Conservation (phyloP, 2,329 filamentous ascomycete species). For the Penicillium occitanis region DNA sequence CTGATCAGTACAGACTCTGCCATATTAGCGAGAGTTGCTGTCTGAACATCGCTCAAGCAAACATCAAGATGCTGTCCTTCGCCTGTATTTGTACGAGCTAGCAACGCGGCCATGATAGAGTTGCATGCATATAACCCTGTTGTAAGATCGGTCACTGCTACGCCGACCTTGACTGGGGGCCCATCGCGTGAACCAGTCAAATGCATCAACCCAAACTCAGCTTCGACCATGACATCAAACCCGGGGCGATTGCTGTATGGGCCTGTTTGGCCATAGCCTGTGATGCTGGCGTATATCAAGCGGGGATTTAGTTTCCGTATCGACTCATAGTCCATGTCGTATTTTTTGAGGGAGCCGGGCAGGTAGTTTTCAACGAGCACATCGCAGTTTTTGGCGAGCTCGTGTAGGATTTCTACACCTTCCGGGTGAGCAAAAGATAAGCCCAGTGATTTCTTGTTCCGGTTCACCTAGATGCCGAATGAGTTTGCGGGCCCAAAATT, state of each 20-base stretch:
- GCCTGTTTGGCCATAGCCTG: slow-evolving; percentile 93
- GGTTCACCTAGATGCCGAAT: slow-evolving; percentile 67
- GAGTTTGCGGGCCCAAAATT: background rate
- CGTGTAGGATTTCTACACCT: slow-evolving; percentile 83
- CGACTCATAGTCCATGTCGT: slow-evolving; percentile 82
- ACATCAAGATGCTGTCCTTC: slow-evolving; percentile 91
- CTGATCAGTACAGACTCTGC: slow-evolving; percentile 88
- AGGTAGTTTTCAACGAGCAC: slow-evolving; percentile 97
- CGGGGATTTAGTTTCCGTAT: slow-evolving; percentile 77
- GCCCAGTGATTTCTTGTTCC: slow-evolving; percentile 93
- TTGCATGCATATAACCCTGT: slow-evolving; percentile 95
- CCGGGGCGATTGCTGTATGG: slow-evolving; percentile 84
- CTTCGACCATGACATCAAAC: slow-evolving; percentile 99
- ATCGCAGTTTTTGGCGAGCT: slow-evolving; percentile 79
- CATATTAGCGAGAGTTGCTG: slow-evolving; percentile 91
- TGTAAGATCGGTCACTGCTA: slow-evolving; percentile 93
- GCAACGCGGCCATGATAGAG: slow-evolving; percentile 87
- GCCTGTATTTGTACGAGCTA: slow-evolving; percentile 70
- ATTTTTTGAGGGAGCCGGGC: slow-evolving; percentile 84
- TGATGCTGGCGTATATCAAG: slow-evolving; percentile 93
- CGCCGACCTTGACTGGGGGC: slow-evolving; percentile 95
- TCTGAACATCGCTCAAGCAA: slow-evolving; percentile 88
- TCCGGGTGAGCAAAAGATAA: slow-evolving; percentile 84
- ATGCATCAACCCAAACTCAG: slow-evolving; percentile 97
- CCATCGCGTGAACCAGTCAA: slow-evolving; percentile 88